These are phyloP conservation scores for Paramecium sonneborni DNA, from an alignment of 73 alveolate genomes.

Conservation along the genomic window DNA sequence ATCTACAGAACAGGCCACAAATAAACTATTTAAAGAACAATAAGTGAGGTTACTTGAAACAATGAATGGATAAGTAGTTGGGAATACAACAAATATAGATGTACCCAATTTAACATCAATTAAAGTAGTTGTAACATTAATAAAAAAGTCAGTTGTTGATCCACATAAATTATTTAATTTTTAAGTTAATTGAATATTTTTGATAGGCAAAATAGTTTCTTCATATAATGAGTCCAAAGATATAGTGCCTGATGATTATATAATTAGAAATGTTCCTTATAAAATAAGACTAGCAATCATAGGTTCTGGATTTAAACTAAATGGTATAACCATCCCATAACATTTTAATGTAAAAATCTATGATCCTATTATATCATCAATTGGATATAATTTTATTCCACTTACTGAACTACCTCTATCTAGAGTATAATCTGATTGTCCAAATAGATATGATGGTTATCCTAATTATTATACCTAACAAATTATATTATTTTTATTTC, in stretches of 20 bases:
- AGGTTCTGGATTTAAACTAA: not conserved
- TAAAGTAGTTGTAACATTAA: not conserved
- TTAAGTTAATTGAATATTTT: not conserved
- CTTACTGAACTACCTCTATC: constrained; percentile 22
- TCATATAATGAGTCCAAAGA: not conserved
- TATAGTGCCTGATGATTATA: not conserved
- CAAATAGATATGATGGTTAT: not conserved
- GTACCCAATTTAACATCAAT: constrained; percentile 12
- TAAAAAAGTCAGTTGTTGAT: not conserved
- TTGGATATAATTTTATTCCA: constrained; percentile 19
- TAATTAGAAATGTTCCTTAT: not conserved
- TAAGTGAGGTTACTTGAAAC: not conserved
- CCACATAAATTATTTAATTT: constrained; percentile 15
- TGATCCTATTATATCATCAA: not conserved
- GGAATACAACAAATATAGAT: constrained; percentile 12
- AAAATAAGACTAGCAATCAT: constrained; percentile 8
- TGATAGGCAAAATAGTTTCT: not conserved
- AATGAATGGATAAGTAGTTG: constrained; percentile 18
- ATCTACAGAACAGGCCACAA: constrained; percentile 25
- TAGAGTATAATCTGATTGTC: not conserved
- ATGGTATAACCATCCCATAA: constrained; percentile 23
- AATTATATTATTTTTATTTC: not conserved
- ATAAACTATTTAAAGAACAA: constrained; percentile 4
- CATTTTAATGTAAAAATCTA: not conserved
- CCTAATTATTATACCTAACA: not conserved